Evolutionary conservation across 495 filamentous ascomycete species (phyloP).

Genomic region (Tuber indicum): DNA sequence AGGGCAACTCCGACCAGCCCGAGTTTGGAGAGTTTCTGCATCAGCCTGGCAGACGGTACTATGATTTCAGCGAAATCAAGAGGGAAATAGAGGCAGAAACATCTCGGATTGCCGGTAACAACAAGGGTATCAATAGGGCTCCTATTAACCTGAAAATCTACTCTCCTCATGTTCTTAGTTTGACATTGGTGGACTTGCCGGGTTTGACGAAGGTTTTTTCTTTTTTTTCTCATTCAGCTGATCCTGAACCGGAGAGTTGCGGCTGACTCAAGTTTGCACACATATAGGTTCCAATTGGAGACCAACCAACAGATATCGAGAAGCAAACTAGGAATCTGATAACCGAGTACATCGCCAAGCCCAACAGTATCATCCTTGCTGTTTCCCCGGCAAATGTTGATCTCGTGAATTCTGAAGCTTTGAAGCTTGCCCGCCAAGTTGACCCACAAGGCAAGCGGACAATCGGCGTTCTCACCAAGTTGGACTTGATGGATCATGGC

Average conservation of each 20-base stretch:
- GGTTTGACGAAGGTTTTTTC: constrained; percentile 74
- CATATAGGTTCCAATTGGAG: constrained; percentile 78
- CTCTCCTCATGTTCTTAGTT: constrained; percentile 90
- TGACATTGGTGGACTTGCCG: constrained; percentile 93
- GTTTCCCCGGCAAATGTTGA: constrained; percentile 98
- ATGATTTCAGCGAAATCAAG: constrained; percentile 86
- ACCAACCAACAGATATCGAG: constrained; percentile 96
- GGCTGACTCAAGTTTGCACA: background rate
- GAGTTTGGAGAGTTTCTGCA: constrained; percentile 99
- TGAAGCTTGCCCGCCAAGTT: constrained; percentile 95
- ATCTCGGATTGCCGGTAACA: constrained; percentile 85
- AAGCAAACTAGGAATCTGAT: constrained; percentile 97
- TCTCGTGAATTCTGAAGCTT: constrained; percentile 93
- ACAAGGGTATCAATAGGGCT: constrained; percentile 96
- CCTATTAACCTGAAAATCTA: constrained; percentile 99
- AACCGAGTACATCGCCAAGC: constrained; percentile 97
- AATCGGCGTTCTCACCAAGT: constrained; percentile 94
- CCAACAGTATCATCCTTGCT: constrained; percentile 91
- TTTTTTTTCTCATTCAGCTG: constrained; percentile 5
- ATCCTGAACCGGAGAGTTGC: constrained; percentile 15
- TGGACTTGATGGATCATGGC: constrained; percentile 98
- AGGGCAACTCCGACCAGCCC: constrained; percentile 56
- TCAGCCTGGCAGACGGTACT: constrained; percentile 78
- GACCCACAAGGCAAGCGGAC: constrained; percentile 91
- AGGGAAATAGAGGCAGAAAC: constrained; percentile 97